Evolutionary conservation across 768 basidiomycete species (phyloP), one percentile per base, ranked within the genome.

Genomic region (Rhodotorula paludigena): DNA sequence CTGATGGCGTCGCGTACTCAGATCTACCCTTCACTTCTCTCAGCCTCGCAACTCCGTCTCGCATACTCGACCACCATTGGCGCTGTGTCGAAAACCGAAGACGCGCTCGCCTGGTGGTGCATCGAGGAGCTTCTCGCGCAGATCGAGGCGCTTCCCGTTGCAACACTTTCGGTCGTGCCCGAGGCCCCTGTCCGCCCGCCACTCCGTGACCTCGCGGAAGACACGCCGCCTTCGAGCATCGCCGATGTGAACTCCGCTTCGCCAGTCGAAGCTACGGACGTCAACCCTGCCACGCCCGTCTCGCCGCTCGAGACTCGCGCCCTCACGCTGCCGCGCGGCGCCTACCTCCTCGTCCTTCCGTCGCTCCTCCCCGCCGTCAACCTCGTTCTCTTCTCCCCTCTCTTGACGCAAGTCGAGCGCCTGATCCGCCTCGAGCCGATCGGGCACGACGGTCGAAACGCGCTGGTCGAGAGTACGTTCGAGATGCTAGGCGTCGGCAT

Each of bases 31-130:
- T 84, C 82, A 33, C 82, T 80, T 68, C 80, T 92, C 21, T 87
- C 81, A 64, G 83, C 83, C 1, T 63, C 81, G 0, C 91, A 92
- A 74, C 81, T 92, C 14, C 79, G 86, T 36, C 81, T 90, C 47
- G 89, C 91, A 11, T 90, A 84, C 74, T 81, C 86, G n/a, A 83
- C 87, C 12, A 81, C 91, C 20, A 85, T 89, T 33, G 80, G 82
- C 61, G 87, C 88, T 1, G 80, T 81, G 45, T 80, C 80, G 57
- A 77, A 80, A 48, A 12, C 18, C 44, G 73, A 64, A 75, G 71
- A 82, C 56, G 79, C 82, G 0, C 81, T 89, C n/a, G 85, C 85
- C 7, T 87, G 86, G 84, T 83, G 86, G 74, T 88, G 86, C 78
- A 79, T 90, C 64, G 82, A 83, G 57, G 75, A 81, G 41, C 79